Conservation (phyloP, 2,329 filamentous ascomycete species). For the Arthrobotrys sinensis region DNA sequence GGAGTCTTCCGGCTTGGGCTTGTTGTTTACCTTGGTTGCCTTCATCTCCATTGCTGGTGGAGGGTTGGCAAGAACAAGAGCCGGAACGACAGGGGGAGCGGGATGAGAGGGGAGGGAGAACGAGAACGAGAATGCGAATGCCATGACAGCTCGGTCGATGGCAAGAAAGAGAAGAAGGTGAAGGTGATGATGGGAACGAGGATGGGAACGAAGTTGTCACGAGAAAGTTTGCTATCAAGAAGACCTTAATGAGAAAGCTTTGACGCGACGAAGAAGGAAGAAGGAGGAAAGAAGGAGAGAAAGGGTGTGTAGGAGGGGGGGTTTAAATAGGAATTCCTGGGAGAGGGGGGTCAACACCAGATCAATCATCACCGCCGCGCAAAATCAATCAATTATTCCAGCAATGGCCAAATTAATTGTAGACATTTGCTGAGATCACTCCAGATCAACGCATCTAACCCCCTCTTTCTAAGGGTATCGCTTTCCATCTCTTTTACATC, state of each 20-base stretch:
- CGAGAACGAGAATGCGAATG: conserved; percentile 13
- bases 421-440: too few relatives aligned
- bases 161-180: not conserved
- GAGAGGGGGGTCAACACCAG: not conserved
- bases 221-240: not conserved
- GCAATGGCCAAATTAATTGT: not conserved
- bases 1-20: not conserved
- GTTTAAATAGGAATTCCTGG: conserved; percentile 21
- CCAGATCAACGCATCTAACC: not conserved
- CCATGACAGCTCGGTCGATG: conserved; percentile 3
- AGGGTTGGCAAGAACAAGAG: not conserved
- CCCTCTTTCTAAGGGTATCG: not conserved
- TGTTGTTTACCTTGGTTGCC: not conserved
- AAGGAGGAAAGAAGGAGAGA: conserved; percentile 10
- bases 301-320: not conserved
- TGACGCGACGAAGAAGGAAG: conserved; percentile 32
- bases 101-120: not conserved
- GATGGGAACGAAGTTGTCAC: not conserved
- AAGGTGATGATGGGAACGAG: conserved; percentile 1
- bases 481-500: not conserved
- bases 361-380: not conserved
- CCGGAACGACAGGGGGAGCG: not conserved
- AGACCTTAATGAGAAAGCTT: conserved; percentile 12
- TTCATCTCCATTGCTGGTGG: conserved; percentile 10
- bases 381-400: not conserved